A percentile compares a stretch with the other conserved stretches of the same genome.
Evolutionary conservation across 2,329 filamentous ascomycete species (phyloP).

Genomic region (Chrysosporium keratinophilum): DNA sequence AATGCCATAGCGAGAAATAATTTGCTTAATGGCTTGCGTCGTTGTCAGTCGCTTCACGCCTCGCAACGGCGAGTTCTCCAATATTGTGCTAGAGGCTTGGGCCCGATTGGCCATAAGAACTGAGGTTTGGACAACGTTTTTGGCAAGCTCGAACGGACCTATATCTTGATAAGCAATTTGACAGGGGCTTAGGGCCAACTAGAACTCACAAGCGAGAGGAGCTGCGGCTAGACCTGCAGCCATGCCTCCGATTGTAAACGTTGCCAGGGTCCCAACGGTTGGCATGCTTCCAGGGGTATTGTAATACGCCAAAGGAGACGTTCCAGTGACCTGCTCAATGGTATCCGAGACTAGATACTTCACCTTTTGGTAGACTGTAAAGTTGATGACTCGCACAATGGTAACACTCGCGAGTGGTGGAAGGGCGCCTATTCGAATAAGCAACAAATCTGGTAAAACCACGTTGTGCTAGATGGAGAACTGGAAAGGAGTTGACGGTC

Average conservation of each 20-base stretch:
- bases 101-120: constrained; percentile 37
- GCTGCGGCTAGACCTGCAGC: constrained; percentile 34
- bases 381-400: constrained; percentile 37
- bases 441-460: background rate
- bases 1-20: constrained; percentile 35
- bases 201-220: constrained; percentile 35
- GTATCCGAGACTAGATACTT: constrained; percentile 34
- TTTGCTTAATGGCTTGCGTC: constrained; percentile 34
- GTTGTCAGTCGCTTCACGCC: constrained; percentile 34
- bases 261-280: constrained; percentile 32
- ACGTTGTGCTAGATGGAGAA: background rate
- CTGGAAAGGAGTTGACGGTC: background rate
- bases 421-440: constrained; percentile 29
- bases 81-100: constrained; percentile 25
- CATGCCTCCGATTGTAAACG: constrained; percentile 35
- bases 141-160: constrained; percentile 41
- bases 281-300: constrained; percentile 36
- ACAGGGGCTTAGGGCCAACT: background rate
- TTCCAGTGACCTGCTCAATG: constrained; percentile 33
- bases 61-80: constrained; percentile 28
- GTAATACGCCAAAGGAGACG: constrained; percentile 33
- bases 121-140: constrained; percentile 41
- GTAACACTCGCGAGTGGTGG: constrained; percentile 39
- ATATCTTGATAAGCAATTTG: background rate
- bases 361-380: constrained; percentile 37